A percentile compares a stretch with the other conserved stretches of the same genome.
Evolutionary conservation across 2,329 filamentous ascomycete species (phyloP).

Genomic region (Trichoderma lentiforme): DNA sequence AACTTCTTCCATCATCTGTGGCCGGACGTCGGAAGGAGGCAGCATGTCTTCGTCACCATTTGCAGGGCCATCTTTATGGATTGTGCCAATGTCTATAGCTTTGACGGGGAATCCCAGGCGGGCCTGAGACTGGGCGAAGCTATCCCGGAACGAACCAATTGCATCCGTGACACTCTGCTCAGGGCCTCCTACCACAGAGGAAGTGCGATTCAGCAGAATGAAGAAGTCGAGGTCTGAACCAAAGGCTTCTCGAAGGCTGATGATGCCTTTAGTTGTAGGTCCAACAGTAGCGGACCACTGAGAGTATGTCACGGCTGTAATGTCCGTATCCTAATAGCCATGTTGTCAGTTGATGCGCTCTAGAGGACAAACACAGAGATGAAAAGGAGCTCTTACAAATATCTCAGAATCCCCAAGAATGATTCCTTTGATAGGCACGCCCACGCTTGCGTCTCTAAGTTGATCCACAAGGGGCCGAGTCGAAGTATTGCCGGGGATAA

Average conservation of each 20-base stretch:
- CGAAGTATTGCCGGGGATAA: background rate
- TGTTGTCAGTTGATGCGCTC: background rate
- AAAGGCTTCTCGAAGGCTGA: constrained; percentile 1
- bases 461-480: background rate
- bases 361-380: background rate
- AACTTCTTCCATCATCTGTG: constrained; percentile 5
- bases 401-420: constrained; percentile 1
- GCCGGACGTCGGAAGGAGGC: background rate
- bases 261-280: background rate
- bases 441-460: background rate
- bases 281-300: constrained; percentile 3
- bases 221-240: constrained; percentile 15
- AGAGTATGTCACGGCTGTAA: background rate
- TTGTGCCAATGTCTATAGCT: constrained; percentile 1
- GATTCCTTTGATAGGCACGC: background rate
- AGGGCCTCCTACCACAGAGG: background rate
- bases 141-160: constrained; percentile 10
- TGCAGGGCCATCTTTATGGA: background rate
- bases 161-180: background rate
- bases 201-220: constrained; percentile 4
- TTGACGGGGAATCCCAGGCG: constrained; percentile 1
- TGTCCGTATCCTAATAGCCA: background rate
- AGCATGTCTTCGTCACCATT: background rate
- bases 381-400: background rate
- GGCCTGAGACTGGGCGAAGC: constrained; percentile 5